Evolutionary conservation across 2,329 filamentous ascomycete genomes (phyloP).

Genomic region (Phialophora verrucosa): DNA sequence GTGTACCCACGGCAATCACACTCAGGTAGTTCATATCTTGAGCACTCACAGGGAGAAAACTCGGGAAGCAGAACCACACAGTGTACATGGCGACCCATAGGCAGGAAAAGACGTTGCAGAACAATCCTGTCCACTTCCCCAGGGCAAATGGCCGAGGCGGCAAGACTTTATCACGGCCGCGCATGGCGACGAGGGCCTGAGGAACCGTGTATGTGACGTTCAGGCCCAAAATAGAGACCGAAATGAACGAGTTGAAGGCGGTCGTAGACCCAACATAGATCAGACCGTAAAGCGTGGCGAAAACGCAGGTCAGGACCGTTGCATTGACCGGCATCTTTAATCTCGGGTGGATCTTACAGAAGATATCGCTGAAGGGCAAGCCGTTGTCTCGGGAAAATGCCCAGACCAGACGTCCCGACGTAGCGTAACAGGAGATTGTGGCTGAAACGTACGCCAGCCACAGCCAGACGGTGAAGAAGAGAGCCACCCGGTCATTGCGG

Average conservation of each 20-base stretch:
- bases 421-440: slow-evolving; percentile 55
- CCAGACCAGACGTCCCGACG: slow-evolving; percentile 59
- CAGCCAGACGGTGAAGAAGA: slow-evolving; percentile 36
- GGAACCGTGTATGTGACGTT: slow-evolving; percentile 49
- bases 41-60: slow-evolving; percentile 42
- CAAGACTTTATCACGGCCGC: slow-evolving; percentile 23
- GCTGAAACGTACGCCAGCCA: slow-evolving; percentile 52
- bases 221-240: slow-evolving; percentile 47
- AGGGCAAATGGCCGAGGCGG: slow-evolving; percentile 21
- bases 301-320: slow-evolving; percentile 44
- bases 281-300: slow-evolving; percentile 44
- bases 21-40: slow-evolving; percentile 46
- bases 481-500: slow-evolving; percentile 22
- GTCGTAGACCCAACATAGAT: slow-evolving; percentile 48
- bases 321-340: slow-evolving; percentile 47
- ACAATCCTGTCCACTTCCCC: slow-evolving; percentile 40
- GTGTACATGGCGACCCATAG: slow-evolving; percentile 41
- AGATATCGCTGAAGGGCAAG: slow-evolving; percentile 50
- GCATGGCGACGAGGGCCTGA: slow-evolving; percentile 37
- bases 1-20: slow-evolving; percentile 42
- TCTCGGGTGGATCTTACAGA: slow-evolving; percentile 44
- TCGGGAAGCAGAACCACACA: slow-evolving; percentile 42
- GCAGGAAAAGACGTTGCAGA: slow-evolving; percentile 46
- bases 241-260: slow-evolving; percentile 49
- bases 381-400: slow-evolving; percentile 59